Evolutionary conservation across 441 rosid genomes (phyloP).

Genomic region (Brassica balearica): DNA sequence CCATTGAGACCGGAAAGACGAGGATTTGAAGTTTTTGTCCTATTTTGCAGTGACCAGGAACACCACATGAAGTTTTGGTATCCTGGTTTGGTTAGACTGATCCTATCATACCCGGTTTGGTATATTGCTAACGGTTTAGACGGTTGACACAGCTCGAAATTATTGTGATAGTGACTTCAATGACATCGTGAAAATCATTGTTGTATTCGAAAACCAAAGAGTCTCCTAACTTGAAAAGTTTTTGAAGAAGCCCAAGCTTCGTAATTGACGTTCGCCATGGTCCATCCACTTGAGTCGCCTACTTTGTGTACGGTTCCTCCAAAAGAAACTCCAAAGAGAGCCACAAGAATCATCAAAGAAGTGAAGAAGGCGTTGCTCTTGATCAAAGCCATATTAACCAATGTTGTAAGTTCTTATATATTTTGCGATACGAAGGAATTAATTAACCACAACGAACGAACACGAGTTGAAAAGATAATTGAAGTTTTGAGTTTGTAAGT

Average conservation of each 20-base stretch:
- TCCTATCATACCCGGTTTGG: not conserved
- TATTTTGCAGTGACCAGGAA: slow-evolving; percentile 11
- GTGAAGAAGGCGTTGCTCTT: not conserved
- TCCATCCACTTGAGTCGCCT: slow-evolving; percentile 21
- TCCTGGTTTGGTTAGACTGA: slow-evolving; percentile 16
- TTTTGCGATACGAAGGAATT: not conserved
- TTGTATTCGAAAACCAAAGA: too few relatives aligned
- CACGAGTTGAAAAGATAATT: not conserved
- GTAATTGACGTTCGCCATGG: not conserved
- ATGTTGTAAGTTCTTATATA: not conserved
- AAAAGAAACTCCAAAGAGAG: not conserved
- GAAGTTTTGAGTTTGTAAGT: not conserved
- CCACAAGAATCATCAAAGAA: slow-evolving; percentile 8
- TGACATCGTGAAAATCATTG: slow-evolving; percentile 7
- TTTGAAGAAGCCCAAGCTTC: too few relatives aligned
- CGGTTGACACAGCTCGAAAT: slow-evolving; percentile 7
- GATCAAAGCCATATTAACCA: slow-evolving; percentile 11
- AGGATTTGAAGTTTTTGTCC: slow-evolving; percentile 32
- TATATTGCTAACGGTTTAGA: not conserved
- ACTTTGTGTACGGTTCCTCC: slow-evolving; percentile 33
- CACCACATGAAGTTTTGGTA: slow-evolving; percentile 26
- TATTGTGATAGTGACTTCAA: slow-evolving; percentile 8
- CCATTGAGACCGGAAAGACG: slow-evolving; percentile 22
- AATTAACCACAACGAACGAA: not conserved
- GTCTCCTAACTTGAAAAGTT: too few relatives aligned